A percentile compares a stretch with the other conserved stretches of the same genome.
Evolutionary conservation across 2,329 filamentous ascomycete genomes (phyloP).

Genomic region (Microsporum ferrugineum): DNA sequence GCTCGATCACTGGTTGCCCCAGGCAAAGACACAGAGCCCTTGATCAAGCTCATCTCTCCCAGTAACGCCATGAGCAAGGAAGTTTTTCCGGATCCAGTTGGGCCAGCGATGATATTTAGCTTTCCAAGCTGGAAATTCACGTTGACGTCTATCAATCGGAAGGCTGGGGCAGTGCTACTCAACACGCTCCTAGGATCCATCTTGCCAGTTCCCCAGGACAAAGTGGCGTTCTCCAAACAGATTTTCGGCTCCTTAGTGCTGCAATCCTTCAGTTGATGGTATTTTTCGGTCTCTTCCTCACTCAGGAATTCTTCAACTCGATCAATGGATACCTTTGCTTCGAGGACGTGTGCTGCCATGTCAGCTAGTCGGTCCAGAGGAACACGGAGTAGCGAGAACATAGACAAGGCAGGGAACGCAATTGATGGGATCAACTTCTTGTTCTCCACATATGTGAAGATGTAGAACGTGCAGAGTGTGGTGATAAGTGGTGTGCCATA

Average conservation of each 20-base stretch:
- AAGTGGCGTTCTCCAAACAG: constrained; percentile 71
- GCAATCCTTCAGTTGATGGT: constrained; percentile 62
- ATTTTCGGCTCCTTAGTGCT: constrained; percentile 62
- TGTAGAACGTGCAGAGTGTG: constrained; percentile 88
- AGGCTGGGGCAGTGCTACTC: constrained; percentile 45
- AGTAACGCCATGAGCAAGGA: constrained; percentile 91
- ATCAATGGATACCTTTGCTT: constrained; percentile 92
- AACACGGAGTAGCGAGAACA: constrained; percentile 87
- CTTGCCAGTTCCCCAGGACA: constrained; percentile 68
- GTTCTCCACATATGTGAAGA: constrained; percentile 81
- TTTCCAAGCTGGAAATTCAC: constrained; percentile 73
- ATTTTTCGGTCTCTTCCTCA: constrained; percentile 95
- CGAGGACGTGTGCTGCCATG: constrained; percentile 97
- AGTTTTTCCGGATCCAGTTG: constrained; percentile 91
- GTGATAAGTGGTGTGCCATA: constrained; percentile 91
- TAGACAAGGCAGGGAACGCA: constrained; percentile 88
- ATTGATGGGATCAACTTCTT: constrained; percentile 84
- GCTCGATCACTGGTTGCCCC: constrained; percentile 69
- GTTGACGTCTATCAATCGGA: constrained; percentile 72
- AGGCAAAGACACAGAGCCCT: constrained; percentile 72
- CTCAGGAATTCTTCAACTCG: constrained; percentile 88
- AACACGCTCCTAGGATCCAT: constrained; percentile 41
- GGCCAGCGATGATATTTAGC: constrained; percentile 84
- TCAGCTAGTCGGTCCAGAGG: constrained; percentile 92
- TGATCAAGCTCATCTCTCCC: constrained; percentile 83